Conservation (phyloP, 176 grass and related monocot species). For the Eragrostis nindensis region DNA sequence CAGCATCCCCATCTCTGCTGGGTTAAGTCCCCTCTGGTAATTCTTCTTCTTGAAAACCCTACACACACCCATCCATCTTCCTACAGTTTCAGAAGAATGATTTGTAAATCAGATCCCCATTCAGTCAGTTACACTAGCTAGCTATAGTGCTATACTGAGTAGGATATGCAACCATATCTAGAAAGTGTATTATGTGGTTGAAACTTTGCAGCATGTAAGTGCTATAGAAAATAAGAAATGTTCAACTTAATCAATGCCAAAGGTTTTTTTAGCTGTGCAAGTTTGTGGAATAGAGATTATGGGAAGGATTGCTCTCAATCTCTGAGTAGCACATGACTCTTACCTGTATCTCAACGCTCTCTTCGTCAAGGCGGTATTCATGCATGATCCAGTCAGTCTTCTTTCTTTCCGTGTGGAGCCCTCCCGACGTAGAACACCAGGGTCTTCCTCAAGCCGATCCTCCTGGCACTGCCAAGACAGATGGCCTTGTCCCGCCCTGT, state of each 20-base stretch:
- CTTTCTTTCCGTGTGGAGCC: constrained; percentile 90
- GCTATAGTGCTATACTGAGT: not conserved
- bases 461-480: constrained; percentile 54
- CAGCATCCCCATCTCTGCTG: constrained; percentile 33
- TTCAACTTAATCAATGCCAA: too few relatives aligned
- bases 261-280: not conserved
- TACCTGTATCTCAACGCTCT: constrained; percentile 70
- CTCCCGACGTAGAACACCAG: constrained; percentile 96
- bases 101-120: constrained; percentile 4
- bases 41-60: constrained; percentile 98
- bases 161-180: not conserved
- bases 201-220: not conserved
- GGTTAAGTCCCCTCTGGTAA: constrained; percentile 57
- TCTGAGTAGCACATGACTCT: not conserved
- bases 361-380: constrained; percentile 79
- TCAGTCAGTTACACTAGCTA: not conserved
- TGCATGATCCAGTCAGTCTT: constrained; percentile 88
- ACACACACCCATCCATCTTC: constrained; percentile 99
- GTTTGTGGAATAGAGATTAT: not conserved
- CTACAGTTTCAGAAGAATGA: constrained; percentile 48
- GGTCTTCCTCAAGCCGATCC: constrained; percentile 93
- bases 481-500: constrained; percentile 93
- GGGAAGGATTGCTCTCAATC: not conserved
- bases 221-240: not conserved
- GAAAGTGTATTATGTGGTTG: not conserved